Evolutionary conservation across 176 grass and related monocot genomes (phyloP).

Genomic region (Otatea glauca): DNA sequence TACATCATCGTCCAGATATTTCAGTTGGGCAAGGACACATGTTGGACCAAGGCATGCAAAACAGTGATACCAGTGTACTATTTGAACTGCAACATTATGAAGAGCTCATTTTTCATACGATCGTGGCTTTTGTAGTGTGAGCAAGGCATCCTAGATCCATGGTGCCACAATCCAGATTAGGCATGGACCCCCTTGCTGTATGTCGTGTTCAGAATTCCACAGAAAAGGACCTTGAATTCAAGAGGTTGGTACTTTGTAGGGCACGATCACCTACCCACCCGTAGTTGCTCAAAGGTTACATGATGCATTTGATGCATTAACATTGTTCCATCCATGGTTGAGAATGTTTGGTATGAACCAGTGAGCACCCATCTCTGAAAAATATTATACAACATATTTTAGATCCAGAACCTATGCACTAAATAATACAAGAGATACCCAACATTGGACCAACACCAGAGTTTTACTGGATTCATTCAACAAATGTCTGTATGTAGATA

Average conservation of each 20-base stretch:
- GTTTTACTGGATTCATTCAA: not conserved
- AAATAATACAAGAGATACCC: not conserved
- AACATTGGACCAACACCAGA: not conserved
- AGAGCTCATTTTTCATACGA: not conserved
- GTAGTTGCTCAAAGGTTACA: conserved; percentile 3
- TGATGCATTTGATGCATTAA: not conserved
- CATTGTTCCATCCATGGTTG: not conserved
- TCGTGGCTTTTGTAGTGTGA: not conserved
- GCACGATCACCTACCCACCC: not conserved
- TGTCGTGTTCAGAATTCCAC: not conserved
- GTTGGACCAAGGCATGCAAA: not conserved
- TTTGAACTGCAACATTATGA: conserved; percentile 10
- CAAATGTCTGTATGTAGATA: not conserved
- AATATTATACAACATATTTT: not conserved
- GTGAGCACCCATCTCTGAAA: not conserved
- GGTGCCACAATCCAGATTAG: not conserved
- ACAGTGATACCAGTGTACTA: not conserved
- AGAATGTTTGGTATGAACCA: not conserved
- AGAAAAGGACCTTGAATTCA: conserved; percentile 11
- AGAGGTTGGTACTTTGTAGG: conserved; percentile 24
- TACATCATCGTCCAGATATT: not conserved
- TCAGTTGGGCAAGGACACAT: not conserved
- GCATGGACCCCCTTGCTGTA: not conserved
- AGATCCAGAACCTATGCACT: not conserved
- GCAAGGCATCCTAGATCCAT: not conserved